These are phyloP conservation scores for Xylariaceae sp. DNA, from an alignment of 2,329 filamentous ascomycete genomes.

Conservation along the genomic window DNA sequence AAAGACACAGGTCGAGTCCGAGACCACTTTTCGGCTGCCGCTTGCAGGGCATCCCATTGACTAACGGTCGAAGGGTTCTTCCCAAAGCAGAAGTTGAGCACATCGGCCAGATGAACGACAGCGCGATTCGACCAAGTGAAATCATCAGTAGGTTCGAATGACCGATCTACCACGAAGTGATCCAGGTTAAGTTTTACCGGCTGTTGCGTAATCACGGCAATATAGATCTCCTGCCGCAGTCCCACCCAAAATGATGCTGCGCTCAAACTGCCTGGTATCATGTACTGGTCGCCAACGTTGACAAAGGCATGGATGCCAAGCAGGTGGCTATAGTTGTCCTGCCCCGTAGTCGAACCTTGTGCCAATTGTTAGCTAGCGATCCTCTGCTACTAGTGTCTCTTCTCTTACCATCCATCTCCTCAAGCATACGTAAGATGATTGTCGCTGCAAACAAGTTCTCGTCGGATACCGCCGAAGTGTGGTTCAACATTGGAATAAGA, in stretches of 20 bases:
- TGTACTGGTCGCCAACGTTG: constrained; percentile 43
- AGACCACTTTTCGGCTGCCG: constrained; percentile 51
- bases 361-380: constrained; percentile 27
- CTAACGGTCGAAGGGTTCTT: constrained; percentile 38
- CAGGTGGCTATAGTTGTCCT: constrained; percentile 51
- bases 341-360: constrained; percentile 45
- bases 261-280: constrained; percentile 46
- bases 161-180: constrained; percentile 54
- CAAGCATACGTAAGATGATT: constrained; percentile 55
- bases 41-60: constrained; percentile 49
- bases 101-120: constrained; percentile 64
- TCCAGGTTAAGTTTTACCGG: constrained; percentile 53
- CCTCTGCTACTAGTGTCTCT: constrained; percentile 22
- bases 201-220: constrained; percentile 52
- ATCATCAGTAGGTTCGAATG: constrained; percentile 51
- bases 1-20: constrained; percentile 53
- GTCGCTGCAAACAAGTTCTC: constrained; percentile 57
- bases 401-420: constrained; percentile 45
- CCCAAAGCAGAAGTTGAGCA: constrained; percentile 65
- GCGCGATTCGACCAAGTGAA: constrained; percentile 63
- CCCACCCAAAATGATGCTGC: constrained; percentile 62
- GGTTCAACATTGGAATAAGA: constrained; percentile 50
- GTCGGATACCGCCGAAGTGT: constrained; percentile 44
- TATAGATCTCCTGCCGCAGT: constrained; percentile 62
- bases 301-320: constrained; percentile 52